Conservation (phyloP, 768 basidiomycete species). For the Termitomyces sp. region DNA sequence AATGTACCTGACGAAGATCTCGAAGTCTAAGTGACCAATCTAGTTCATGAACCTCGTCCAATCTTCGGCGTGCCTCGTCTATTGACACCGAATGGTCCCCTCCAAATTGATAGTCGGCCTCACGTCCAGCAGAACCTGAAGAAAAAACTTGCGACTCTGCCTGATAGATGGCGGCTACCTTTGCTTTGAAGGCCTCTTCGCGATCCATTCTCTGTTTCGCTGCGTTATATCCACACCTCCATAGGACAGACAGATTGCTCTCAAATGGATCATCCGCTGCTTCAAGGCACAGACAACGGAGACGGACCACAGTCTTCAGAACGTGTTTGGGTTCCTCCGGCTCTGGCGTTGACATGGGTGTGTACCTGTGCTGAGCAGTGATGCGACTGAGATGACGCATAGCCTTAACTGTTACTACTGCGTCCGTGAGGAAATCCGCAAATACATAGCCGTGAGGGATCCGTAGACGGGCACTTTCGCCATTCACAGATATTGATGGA, state of each 20-base stretch:
- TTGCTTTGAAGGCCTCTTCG: slow-evolving; percentile 76
- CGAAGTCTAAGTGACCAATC: slow-evolving; percentile 64
- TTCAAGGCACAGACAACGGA: slow-evolving; percentile 67
- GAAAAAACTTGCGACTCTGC: slow-evolving; percentile 28
- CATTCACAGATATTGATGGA: slow-evolving; percentile 40
- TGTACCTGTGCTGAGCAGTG: slow-evolving; percentile 45
- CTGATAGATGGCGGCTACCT: slow-evolving; percentile 59
- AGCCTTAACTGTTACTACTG: slow-evolving; percentile 64
- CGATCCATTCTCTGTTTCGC: slow-evolving; percentile 64
- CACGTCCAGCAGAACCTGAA: slow-evolving; percentile 18
- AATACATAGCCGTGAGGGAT: slow-evolving; percentile 78
- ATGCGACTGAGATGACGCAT: slow-evolving; percentile 62
- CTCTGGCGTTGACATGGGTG: slow-evolving; percentile 52
- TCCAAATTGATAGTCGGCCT: slow-evolving; percentile 58
- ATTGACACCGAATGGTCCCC: slow-evolving; percentile 61
- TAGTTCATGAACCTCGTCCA: slow-evolving; percentile 63
- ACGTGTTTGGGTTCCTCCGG: slow-evolving; percentile 69
- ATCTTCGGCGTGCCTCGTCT: slow-evolving; percentile 62
- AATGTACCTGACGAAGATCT: slow-evolving; percentile 39
- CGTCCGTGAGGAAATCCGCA: slow-evolving; percentile 69
- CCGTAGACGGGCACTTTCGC: slow-evolving; percentile 64
- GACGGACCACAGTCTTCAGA: slow-evolving; percentile 52
- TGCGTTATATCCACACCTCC: slow-evolving; percentile 66
- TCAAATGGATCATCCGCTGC: slow-evolving; percentile 85
- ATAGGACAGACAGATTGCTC: slow-evolving; percentile 66